Percentiles rank a stretch among this genome's conserved stretches.
Evolutionary conservation across 345 rosid species (phyloP).

Genomic region (Citrus glauca): DNA sequence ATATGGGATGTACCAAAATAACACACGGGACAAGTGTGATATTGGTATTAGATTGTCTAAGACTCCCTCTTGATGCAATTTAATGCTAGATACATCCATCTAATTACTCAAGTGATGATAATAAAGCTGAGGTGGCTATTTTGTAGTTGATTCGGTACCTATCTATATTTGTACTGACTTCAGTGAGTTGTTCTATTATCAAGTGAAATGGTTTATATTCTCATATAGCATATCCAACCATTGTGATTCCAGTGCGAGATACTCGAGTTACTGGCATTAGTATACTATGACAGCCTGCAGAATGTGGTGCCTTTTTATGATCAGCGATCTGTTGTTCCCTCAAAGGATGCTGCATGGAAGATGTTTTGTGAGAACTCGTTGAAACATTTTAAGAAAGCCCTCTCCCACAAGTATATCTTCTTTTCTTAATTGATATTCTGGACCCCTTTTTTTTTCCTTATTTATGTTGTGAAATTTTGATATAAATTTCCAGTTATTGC

Average conservation of each 20-base stretch:
- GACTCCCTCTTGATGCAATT: neutral
- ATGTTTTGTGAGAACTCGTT: conserved; percentile 77
- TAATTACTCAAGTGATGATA: neutral
- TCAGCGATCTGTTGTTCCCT: conserved; percentile 73
- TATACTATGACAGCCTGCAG: conserved; percentile 97
- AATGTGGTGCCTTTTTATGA: conserved; percentile 93
- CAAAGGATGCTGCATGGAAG: conserved; percentile 76
- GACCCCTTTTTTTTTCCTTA: neutral
- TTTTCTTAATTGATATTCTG: conserved; percentile 9
- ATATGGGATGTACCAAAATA: neutral
- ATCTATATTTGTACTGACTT: neutral
- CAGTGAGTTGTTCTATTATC: too few relatives aligned
- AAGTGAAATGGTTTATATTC: conserved; percentile 5
- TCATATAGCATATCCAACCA: conserved; percentile 12
- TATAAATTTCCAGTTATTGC: conserved; percentile 19
- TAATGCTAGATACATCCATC: neutral
- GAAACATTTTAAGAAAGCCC: conserved; percentile 86
- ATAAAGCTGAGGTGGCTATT: neutral
- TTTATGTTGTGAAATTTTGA: neutral
- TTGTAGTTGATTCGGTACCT: neutral
- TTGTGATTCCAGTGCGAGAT: conserved; percentile 68
- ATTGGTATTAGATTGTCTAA: neutral
- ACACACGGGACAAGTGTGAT: neutral
- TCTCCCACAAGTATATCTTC: conserved; percentile 58
- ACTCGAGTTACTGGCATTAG: conserved; percentile 91